These are phyloP conservation scores for Knufia petricola DNA, from an alignment of 2,329 filamentous ascomycete species.

Conservation along the genomic window DNA sequence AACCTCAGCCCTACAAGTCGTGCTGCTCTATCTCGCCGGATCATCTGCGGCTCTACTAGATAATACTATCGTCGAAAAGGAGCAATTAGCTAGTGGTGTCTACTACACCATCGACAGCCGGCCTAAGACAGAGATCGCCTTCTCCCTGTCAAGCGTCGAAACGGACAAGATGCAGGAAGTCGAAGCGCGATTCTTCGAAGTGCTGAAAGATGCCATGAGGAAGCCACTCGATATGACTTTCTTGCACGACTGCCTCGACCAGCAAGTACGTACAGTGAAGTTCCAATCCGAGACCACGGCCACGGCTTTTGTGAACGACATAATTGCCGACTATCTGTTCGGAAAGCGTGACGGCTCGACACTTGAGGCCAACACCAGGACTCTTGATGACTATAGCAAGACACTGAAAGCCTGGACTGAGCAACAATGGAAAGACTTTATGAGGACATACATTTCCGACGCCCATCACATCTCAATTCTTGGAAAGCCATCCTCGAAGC, in stretches of 20 bases:
- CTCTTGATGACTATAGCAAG: conserved; percentile 49
- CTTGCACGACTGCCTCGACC: conserved; percentile 73
- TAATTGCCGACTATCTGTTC: conserved; percentile 89
- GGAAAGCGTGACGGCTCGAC: conserved; percentile 76
- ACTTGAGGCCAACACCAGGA: conserved; percentile 46
- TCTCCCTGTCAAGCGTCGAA: conserved; percentile 76
- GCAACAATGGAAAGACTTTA: conserved; percentile 68
- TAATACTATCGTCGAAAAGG: conserved; percentile 84
- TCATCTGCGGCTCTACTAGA: conserved; percentile 89
- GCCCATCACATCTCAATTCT: conserved; percentile 80
- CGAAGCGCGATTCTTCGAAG: conserved; percentile 72
- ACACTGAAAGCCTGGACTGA: conserved; percentile 69
- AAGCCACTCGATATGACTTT: conserved; percentile 85
- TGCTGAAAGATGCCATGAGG: conserved; percentile 69
- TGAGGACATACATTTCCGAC: conserved; percentile 75
- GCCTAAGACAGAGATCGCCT: conserved; percentile 73
- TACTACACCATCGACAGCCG: conserved; percentile 69
- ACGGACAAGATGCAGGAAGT: conserved; percentile 76
- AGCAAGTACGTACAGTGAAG: conserved; percentile 72
- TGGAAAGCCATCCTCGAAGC: conserved; percentile 69
- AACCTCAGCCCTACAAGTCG: conserved; percentile 64
- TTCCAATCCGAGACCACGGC: conserved; percentile 74
- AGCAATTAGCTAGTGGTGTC: conserved; percentile 81
- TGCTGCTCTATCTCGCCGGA: conserved; percentile 79
- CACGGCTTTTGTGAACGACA: conserved; percentile 69